phyloP scores from a whole-genome alignment of 2,329 filamentous ascomycete species.

The Dichotomopilus funicola region DNA sequence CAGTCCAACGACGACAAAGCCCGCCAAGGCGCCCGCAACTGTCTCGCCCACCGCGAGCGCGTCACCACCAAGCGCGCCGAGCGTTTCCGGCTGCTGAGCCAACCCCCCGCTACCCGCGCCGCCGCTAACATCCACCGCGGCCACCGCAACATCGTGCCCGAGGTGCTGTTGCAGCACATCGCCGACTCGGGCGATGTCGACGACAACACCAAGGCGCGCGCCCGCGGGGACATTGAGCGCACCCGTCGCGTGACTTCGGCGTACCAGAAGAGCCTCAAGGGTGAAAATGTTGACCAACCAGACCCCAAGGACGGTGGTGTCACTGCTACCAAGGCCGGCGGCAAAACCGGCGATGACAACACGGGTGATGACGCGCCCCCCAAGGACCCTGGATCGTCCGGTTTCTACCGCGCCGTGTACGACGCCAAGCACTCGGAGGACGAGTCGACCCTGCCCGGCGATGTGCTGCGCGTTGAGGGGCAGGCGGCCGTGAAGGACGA shows the following conservation, averaged over 20 bases:
- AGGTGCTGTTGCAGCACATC: slow-evolving; percentile 34
- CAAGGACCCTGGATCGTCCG: neutral
- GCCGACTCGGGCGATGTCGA: slow-evolving; percentile 34
- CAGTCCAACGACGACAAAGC: slow-evolving; percentile 32
- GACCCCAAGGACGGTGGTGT: neutral
- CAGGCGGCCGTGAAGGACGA: slow-evolving; percentile 35
- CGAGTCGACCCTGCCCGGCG: slow-evolving; percentile 36
- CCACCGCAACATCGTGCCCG: slow-evolving; percentile 33
- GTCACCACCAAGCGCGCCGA: slow-evolving; percentile 29
- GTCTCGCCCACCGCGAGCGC: slow-evolving; percentile 30
- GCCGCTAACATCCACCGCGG: slow-evolving; percentile 14
- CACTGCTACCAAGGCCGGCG: neutral
- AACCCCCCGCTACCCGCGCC: slow-evolving; percentile 20
- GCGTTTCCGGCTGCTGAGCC: slow-evolving; percentile 30
- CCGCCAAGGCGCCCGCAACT: slow-evolving; percentile 31
- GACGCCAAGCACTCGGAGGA: slow-evolving; percentile 35
- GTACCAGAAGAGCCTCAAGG: slow-evolving; percentile 24
- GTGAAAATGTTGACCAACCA: neutral
- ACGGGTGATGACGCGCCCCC: neutral
- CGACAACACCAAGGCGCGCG: slow-evolving; percentile 32
- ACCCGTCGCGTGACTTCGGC: slow-evolving; percentile 29
- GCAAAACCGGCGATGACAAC: too few species aligned
- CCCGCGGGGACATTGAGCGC: slow-evolving; percentile 36
- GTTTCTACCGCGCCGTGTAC: slow-evolving; percentile 38
- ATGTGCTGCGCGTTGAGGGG: slow-evolving; percentile 38